Base-by-base conservation (phyloP, 495 filamentous ascomycete species). In the Talaromyces adpressus region DNA sequence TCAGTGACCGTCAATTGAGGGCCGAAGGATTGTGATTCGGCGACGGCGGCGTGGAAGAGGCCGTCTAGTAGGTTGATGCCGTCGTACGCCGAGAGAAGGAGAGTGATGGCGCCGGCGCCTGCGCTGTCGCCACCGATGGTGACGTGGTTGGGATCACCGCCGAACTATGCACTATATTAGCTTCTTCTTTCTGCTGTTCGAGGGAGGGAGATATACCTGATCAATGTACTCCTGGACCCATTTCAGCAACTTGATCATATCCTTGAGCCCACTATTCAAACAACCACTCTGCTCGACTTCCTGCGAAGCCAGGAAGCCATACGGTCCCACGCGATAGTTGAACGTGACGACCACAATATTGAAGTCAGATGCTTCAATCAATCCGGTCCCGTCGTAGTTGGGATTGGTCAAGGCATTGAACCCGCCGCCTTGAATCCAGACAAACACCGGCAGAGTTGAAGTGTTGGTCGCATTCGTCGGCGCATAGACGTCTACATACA, bases 381-480 rank as follows among this genome's bases (percentile, higher is more conserved):
- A 76, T 22, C 79, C 78, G 3, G 76, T 80, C 1, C 84, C 89
- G 67, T 91, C 85, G 70, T 84, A 85, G 71, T 91, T 88, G 1
- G 84, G 73, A 68, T 89, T 90, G 52, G 82, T 78, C 66, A 86
- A 79, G 0, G 65, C 59, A 11, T 84, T 85, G 70, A 90, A 92
- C 18, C 89, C 89, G 16, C 90, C 89, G n/a, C 89, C 89, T 67
- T 89, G 87, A 58, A 93, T 88, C 65, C 84, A 91, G 56, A 91
- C 80, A 75, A 81, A 91, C 2, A 92, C 88, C 0, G 88, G 89
- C 1, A 89, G 72, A 20, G 67, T 56, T 0, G 76, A 81, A 4
- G 63, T 57, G 1, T 59, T 62, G 2, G 75, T 81, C 0, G 82
- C 81, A 30, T 80, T 78, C 0, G 81, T 71, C 2, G 90, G 89